Base-by-base conservation (phyloP, 2,329 filamentous ascomycete species). In the Fonsecaea monophora region DNA sequence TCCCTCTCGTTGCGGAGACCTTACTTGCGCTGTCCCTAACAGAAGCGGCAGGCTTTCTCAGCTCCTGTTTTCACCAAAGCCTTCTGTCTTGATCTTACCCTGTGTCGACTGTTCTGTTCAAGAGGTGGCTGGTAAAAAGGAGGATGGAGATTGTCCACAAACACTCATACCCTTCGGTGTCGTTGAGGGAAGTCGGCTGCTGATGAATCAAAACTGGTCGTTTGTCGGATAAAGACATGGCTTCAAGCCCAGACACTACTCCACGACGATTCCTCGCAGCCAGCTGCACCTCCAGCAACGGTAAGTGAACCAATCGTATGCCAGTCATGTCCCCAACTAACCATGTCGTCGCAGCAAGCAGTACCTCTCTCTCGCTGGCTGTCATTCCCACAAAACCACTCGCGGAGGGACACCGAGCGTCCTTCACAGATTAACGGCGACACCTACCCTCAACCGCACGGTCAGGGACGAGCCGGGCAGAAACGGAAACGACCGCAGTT, bases 401-500 rank as follows among this genome's bases (percentile, higher is more conserved):
- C 50, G 40, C 63, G 58, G 13, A 54, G 53, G 40, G 66, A 59
- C 9, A 64, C 61, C 32, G 66, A 65, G 13, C 21, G 35, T n/a
- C 42, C 58, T n/a, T 56, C 62, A 6, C 53, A 57, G 15, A 50
- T 35, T 35, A 45, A 42, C 45, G 50, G 21, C 40, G 34, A 50
- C 56, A 30, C 60, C 13, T 56, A 60, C 53, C 54, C 48, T 18
- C 60, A 40, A 37, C 12, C 25, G 12, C 35, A 59, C 13, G 62
- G 50, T 34, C 53, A 62, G 21, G 55, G 63, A n/a, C 32, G n/a
- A 7, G 34, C 25, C 21, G 30, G 57, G 21, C 68, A 66, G 37
- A 68, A 68, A 45, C 65, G 68, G 34, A 70, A 66, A 50, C 60
- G 67, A 40, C 64, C 67, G 7, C 34, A 42, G 13, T 66, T 62